These are phyloP conservation scores for Phytophthora tentaculata DNA, from an alignment of 352 stramenopile genomes.

Conservation along the genomic window DNA sequence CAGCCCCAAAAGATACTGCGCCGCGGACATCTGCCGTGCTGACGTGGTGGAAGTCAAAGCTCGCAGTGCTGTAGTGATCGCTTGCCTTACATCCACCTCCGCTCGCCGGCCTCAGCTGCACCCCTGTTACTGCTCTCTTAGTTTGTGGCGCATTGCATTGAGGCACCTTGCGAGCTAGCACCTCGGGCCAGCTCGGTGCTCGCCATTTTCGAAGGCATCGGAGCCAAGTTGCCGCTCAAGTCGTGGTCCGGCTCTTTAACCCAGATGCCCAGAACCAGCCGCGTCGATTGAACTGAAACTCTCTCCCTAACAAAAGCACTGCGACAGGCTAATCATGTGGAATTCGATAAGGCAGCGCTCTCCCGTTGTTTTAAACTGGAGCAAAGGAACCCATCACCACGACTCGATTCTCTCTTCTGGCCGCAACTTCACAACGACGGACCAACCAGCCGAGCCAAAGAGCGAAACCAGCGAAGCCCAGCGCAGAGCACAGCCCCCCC, in stretches of 20 bases:
- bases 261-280: constrained; percentile 34
- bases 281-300: constrained; percentile 26
- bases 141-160: constrained; percentile 7
- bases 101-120: not conserved
- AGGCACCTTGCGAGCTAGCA: not conserved
- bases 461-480: constrained; percentile 14
- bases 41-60: constrained; percentile 14
- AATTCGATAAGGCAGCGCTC: constrained; percentile 40
- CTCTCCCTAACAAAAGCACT: constrained; percentile 34
- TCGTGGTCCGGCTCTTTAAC: constrained; percentile 36
- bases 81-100: not conserved
- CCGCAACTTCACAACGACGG: constrained; percentile 37
- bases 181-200: constrained; percentile 14
- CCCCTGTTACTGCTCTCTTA: constrained; percentile 9
- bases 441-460: constrained; percentile 23
- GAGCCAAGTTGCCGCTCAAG: constrained; percentile 30
- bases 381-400: constrained; percentile 24
- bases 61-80: not conserved
- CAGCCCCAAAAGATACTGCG: constrained; percentile 26
- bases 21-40: constrained; percentile 28
- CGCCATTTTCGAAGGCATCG: constrained; percentile 1
- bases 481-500: constrained; percentile 33
- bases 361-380: constrained; percentile 24
- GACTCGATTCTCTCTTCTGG: constrained; percentile 10
- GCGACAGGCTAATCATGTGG: constrained; percentile 45